Evolutionary conservation across 805 yeast species (phyloP).

Genomic region (Wickerhamiella sergipiensis): DNA sequence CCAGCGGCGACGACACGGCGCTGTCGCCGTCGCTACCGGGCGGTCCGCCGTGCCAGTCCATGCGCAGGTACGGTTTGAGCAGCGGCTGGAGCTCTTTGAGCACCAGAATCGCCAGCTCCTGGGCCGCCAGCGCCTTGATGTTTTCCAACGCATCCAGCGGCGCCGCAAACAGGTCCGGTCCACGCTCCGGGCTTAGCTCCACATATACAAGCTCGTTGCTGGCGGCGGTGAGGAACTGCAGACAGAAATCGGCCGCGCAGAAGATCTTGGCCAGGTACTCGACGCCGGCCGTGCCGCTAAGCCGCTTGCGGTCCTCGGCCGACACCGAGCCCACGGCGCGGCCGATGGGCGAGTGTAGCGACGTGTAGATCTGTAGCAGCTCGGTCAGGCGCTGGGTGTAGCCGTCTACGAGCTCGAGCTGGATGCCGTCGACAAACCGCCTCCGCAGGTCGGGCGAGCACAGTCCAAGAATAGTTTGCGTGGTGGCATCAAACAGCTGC

Average conservation of each 20-base stretch:
- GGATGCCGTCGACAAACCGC: conserved; percentile 44
- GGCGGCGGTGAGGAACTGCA: conserved; percentile 31
- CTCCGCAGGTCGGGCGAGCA: conserved; percentile 40
- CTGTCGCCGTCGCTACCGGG: conserved; percentile 12
- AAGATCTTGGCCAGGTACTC: conserved; percentile 31
- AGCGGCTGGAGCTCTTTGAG: conserved; percentile 5
- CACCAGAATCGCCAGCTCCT: conserved; percentile 5
- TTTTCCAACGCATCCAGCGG: conserved; percentile 1
- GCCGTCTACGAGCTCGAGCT: conserved; percentile 39
- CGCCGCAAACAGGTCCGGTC: neutral
- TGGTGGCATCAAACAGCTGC: conserved; percentile 43
- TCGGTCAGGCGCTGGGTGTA: conserved; percentile 34
- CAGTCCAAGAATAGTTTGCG: conserved; percentile 33
- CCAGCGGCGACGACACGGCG: neutral
- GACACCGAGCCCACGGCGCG: conserved; percentile 25
- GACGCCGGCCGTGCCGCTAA: conserved; percentile 25
- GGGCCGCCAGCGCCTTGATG: conserved; percentile 5
- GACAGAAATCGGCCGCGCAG: conserved; percentile 27
- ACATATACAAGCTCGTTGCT: conserved; percentile 30
- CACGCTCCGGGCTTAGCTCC: neutral
- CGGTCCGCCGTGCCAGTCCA: conserved; percentile 21
- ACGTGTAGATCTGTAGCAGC: conserved; percentile 32
- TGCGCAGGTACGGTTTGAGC: conserved; percentile 5
- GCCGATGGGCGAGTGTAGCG: conserved; percentile 24
- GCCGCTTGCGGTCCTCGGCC: conserved; percentile 21